These are phyloP conservation scores for Backusella westeae DNA, from an alignment of 192 early-diverging fungal species.

Conservation along the genomic window DNA sequence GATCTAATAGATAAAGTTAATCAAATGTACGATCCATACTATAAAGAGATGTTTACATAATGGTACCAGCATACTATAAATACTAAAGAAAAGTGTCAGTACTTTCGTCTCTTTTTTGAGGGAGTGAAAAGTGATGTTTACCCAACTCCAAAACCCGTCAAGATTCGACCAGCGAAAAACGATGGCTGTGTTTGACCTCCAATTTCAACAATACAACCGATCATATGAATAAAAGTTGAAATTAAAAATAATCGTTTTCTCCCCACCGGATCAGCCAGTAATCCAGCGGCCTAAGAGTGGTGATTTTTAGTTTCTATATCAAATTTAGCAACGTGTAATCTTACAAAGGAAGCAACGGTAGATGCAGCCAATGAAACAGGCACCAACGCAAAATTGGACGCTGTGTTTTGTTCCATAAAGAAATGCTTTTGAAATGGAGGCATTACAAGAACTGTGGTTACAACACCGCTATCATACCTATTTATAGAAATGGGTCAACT, in stretches of 20 bases:
- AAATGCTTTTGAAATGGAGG: slow-evolving; percentile 14
- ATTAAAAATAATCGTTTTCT: slow-evolving; percentile 41
- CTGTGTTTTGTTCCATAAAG: background rate
- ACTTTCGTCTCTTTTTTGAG: background rate
- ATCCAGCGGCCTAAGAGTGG: slow-evolving; percentile 42
- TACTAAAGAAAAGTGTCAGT: slow-evolving; percentile 23
- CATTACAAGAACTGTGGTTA: slow-evolving; percentile 24
- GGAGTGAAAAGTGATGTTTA: slow-evolving; percentile 22
- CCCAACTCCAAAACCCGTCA: slow-evolving; percentile 51
- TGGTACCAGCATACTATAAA: slow-evolving; percentile 58
- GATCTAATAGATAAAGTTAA: slow-evolving; percentile 18
- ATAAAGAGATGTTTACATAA: slow-evolving; percentile 25
- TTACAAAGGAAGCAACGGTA: slow-evolving; percentile 58
- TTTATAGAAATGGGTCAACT: background rate
- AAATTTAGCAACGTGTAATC: background rate
- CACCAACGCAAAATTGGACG: background rate
- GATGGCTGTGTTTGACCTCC: slow-evolving; percentile 35
- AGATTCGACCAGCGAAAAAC: slow-evolving; percentile 49
- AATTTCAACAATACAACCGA: slow-evolving; percentile 48
- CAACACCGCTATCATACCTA: slow-evolving; percentile 25
- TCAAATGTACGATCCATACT: background rate
- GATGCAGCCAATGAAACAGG: slow-evolving; percentile 34
- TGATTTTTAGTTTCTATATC: too few relatives aligned
- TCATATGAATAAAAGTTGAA: slow-evolving; percentile 43
- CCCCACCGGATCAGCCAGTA: slow-evolving; percentile 46